These are phyloP conservation scores for Rhodamnia rubescens DNA, from an alignment of 345 rosid genomes.

Conservation along the genomic window DNA sequence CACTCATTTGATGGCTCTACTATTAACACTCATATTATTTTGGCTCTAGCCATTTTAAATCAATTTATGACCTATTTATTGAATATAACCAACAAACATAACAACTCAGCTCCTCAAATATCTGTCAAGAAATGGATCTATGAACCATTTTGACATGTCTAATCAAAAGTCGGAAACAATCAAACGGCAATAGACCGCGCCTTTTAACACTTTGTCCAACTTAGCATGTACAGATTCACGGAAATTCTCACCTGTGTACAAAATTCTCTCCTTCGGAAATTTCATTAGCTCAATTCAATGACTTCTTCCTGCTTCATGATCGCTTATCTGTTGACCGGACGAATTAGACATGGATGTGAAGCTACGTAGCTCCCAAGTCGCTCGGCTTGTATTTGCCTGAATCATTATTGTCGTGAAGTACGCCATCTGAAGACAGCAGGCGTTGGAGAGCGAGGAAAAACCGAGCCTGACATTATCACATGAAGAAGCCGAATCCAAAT, in stretches of 20 bases:
- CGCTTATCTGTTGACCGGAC: background rate
- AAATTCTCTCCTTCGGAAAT: background rate
- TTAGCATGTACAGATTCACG: background rate
- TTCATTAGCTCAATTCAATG: background rate
- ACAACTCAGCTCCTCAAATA: no score
- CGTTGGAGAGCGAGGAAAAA: constrained; percentile 27
- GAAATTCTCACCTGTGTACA: background rate
- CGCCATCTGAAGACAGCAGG: constrained; percentile 34
- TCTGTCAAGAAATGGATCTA: no score
- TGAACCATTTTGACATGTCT: no score
- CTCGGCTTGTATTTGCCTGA: background rate
- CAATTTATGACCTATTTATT: no score
- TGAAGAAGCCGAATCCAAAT: background rate
- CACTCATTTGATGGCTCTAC: no score
- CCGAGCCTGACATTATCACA: constrained; percentile 24
- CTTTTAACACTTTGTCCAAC: background rate
- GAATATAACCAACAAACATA: no score
- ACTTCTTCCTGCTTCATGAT: background rate
- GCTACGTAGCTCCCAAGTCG: background rate
- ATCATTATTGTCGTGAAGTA: constrained; percentile 32
- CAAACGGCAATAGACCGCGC: background rate
- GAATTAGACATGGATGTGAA: background rate
- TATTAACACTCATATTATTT: no score
- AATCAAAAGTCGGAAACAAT: background rate
- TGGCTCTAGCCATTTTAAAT: no score